Percentiles rank a stretch among this genome's conserved stretches.
phyloP scores from a whole-genome alignment of 208 protist genomes.

The Leishmania arabica region DNA sequence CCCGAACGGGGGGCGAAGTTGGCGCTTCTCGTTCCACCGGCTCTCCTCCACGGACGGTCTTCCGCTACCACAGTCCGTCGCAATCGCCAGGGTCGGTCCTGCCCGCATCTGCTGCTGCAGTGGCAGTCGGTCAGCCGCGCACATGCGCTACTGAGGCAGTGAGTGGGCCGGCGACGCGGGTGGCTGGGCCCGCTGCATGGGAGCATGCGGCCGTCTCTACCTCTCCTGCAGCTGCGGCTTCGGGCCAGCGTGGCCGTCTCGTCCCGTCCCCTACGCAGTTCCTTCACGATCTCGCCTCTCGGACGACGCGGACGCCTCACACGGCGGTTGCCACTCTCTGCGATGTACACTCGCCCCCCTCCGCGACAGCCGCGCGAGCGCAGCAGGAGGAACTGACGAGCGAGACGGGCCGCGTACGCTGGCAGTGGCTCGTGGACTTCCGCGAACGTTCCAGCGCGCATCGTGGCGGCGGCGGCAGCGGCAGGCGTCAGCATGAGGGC shows the following conservation, averaged over 20 bases:
- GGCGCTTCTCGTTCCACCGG: not conserved
- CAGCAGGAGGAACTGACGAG: slow-evolving; percentile 11
- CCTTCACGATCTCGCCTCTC: slow-evolving; percentile 21
- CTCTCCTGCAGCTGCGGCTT: not conserved
- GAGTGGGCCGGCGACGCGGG: not conserved
- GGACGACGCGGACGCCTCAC: not conserved
- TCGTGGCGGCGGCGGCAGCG: slow-evolving; percentile 21
- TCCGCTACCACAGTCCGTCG: slow-evolving; percentile 36
- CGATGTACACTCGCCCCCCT: not conserved
- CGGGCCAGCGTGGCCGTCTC: slow-evolving; percentile 3
- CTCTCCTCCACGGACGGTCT: slow-evolving; percentile 41
- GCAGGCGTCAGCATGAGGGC: slow-evolving; percentile 33
- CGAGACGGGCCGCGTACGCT: slow-evolving; percentile 22
- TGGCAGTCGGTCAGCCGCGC: not conserved
- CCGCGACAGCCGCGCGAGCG: not conserved
- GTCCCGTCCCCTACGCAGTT: slow-evolving; percentile 31
- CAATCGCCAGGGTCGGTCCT: not conserved
- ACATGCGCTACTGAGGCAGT: not conserved
- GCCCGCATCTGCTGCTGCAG: slow-evolving; percentile 5
- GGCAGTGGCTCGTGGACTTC: slow-evolving; percentile 74
- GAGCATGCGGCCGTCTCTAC: not conserved
- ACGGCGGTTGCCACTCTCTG: not conserved
- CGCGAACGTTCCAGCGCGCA: slow-evolving; percentile 49
- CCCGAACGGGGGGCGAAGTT: not conserved
- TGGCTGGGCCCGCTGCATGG: not conserved